These are phyloP conservation scores for Zalaria obscura DNA, from an alignment of 2,329 filamentous ascomycete species.

Conservation along the genomic window DNA sequence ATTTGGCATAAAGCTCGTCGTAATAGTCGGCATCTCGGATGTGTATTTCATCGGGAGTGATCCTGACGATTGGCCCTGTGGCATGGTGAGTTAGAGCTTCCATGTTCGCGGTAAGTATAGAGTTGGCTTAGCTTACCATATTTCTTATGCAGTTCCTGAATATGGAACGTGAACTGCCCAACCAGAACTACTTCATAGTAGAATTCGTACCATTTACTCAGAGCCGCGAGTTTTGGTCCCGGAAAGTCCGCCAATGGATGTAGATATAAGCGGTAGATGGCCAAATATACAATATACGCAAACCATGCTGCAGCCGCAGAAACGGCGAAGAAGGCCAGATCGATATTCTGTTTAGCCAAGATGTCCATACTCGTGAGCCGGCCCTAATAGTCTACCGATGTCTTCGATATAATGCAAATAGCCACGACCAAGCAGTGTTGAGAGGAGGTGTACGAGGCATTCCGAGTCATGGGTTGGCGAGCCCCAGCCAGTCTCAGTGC, in stretches of 20 bases:
- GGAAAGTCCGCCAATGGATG: slow-evolving; percentile 14
- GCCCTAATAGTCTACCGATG: neutral
- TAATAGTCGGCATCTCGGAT: slow-evolving; percentile 25
- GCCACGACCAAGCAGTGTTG: neutral
- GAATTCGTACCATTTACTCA: slow-evolving; percentile 14
- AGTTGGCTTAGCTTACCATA: slow-evolving; percentile 11
- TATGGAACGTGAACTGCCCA: slow-evolving; percentile 13
- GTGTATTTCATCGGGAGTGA: slow-evolving; percentile 28
- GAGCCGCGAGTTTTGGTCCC: slow-evolving; percentile 14
- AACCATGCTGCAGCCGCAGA: neutral
- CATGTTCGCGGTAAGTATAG: neutral
- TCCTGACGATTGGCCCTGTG: slow-evolving; percentile 8
- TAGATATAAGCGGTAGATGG: slow-evolving; percentile 11
- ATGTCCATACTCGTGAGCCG: neutral
- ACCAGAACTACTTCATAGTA: slow-evolving; percentile 14
- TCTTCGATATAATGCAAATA: neutral
- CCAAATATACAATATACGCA: neutral
- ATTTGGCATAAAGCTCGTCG: slow-evolving; percentile 9
- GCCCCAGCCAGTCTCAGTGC: too few species aligned
- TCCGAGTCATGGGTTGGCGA: too few species aligned
- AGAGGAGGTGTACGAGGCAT: neutral
- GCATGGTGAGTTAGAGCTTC: neutral
- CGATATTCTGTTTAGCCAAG: neutral
- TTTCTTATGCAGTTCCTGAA: slow-evolving; percentile 12
- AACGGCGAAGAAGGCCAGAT: neutral